These are phyloP conservation scores for Alternaria gansuensis DNA, from an alignment of 2,329 filamentous ascomycete genomes.

Conservation along the genomic window DNA sequence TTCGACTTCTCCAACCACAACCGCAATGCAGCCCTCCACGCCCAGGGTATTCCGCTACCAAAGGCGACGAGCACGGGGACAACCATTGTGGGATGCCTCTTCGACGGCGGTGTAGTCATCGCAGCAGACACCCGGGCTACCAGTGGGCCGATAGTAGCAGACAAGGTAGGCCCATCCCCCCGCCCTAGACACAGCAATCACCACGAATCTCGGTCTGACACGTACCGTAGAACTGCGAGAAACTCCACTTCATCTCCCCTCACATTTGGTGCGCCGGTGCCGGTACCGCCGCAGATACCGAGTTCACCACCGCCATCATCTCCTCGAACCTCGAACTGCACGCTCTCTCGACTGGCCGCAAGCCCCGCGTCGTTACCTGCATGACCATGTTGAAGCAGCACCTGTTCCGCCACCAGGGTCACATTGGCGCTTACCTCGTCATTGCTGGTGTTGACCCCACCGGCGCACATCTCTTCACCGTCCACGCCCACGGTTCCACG, in stretches of 20 bases:
- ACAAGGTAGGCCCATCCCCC: conserved; percentile 70
- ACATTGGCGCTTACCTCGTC: conserved; percentile 97
- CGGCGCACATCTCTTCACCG: conserved; percentile 93
- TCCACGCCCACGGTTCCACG: conserved; percentile 96
- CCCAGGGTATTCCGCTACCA: conserved; percentile 89
- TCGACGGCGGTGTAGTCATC: conserved; percentile 96
- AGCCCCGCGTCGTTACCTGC: conserved; percentile 96
- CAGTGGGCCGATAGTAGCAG: conserved; percentile 95
- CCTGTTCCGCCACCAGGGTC: conserved; percentile 96
- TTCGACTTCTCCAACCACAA: conserved; percentile 97
- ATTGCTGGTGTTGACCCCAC: conserved; percentile 97
- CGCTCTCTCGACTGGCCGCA: conserved; percentile 92
- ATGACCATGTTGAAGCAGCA: conserved; percentile 99
- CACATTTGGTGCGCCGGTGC: conserved; percentile 99
- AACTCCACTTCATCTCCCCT: conserved; percentile 97
- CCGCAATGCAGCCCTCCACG: conserved; percentile 95
- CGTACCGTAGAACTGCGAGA: conserved; percentile 84
- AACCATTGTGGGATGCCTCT: conserved; percentile 97
- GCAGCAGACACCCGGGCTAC: conserved; percentile 98
- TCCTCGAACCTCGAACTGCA: conserved; percentile 98
- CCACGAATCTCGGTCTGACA: conserved; percentile 21
- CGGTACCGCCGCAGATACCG: conserved; percentile 96
- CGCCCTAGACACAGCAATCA: conserved; percentile 3
- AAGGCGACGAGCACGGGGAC: conserved; percentile 99
- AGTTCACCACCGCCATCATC: conserved; percentile 98